phyloP scores from a whole-genome alignment of 1,284 basidiomycete genomes.

The Peniophora sp. region DNA sequence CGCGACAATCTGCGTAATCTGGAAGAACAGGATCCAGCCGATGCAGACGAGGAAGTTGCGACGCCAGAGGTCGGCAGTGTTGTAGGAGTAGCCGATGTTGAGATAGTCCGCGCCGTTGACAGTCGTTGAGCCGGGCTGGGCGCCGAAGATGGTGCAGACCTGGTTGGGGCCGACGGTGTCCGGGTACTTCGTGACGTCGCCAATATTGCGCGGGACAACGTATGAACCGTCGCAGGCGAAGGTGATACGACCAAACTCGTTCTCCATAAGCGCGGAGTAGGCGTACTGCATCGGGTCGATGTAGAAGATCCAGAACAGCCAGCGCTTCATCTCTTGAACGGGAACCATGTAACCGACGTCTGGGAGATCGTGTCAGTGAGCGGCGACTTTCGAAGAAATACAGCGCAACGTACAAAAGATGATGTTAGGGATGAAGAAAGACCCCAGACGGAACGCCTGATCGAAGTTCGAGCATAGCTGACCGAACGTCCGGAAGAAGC shows the following conservation, averaged over 20 bases:
- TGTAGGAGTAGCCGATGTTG: slow-evolving; percentile 41
- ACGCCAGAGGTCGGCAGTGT: slow-evolving; percentile 49
- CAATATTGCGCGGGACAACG: slow-evolving; percentile 66
- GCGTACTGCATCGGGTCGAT: slow-evolving; percentile 68
- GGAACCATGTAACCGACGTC: slow-evolving; percentile 69
- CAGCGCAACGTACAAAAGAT: slow-evolving; percentile 28
- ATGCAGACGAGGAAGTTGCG: slow-evolving; percentile 50
- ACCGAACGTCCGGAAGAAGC: slow-evolving; percentile 69
- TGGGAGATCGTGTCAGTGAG: too few species aligned
- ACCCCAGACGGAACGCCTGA: slow-evolving; percentile 49
- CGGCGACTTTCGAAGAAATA: too few species aligned
- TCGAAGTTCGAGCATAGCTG: slow-evolving; percentile 58
- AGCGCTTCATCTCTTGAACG: slow-evolving; percentile 73
- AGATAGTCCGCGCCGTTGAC: slow-evolving; percentile 57
- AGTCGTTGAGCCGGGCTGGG: slow-evolving; percentile 36
- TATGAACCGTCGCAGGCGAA: slow-evolving; percentile 63
- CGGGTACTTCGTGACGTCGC: slow-evolving; percentile 59
- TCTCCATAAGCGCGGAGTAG: slow-evolving; percentile 58
- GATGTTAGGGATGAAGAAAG: slow-evolving; percentile 62
- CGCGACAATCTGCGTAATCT: slow-evolving; percentile 50
- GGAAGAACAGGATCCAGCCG: slow-evolving; percentile 63
- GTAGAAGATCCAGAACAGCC: slow-evolving; percentile 85
- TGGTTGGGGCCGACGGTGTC: slow-evolving; percentile 55
- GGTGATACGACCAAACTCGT: slow-evolving; percentile 72
- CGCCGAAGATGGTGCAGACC: slow-evolving; percentile 59